Evolutionary conservation across 257 asterid genomes (phyloP).

Genomic region (Phtheirospermum japonicum): DNA sequence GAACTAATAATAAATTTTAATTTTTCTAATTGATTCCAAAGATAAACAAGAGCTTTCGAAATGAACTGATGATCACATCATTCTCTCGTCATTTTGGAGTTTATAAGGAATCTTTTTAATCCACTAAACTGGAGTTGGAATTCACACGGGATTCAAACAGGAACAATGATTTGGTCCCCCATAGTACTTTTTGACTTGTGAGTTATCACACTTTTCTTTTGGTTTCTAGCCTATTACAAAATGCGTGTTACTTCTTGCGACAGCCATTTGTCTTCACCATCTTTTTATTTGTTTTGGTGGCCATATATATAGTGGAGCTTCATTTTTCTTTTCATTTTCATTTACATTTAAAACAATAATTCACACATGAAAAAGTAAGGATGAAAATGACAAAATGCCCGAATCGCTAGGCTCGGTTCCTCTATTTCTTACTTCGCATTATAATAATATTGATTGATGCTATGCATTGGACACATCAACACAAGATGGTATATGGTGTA

Average conservation of each 20-base stretch:
- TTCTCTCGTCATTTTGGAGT: conserved; percentile 22
- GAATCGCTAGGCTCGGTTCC: too few relatives aligned
- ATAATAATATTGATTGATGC: too few relatives aligned
- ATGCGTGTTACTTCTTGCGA: conserved; percentile 17
- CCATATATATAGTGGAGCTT: too few relatives aligned
- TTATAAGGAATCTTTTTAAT: conserved; percentile 15
- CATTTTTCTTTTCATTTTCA: too few relatives aligned
- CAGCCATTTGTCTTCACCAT: background rate
- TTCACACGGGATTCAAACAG: conserved; percentile 21
- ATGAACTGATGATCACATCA: conserved; percentile 14
- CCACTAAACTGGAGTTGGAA: background rate
- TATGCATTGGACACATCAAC: too few relatives aligned
- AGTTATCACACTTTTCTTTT: background rate
- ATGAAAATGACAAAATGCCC: too few relatives aligned
- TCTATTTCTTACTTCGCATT: too few relatives aligned
- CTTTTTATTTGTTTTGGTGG: conserved; percentile 7
- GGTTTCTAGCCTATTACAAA: conserved; percentile 14
- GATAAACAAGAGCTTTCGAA: background rate
- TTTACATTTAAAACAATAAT: too few relatives aligned
- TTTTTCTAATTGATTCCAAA: too few relatives aligned
- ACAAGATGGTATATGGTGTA: too few relatives aligned
- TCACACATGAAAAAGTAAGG: too few relatives aligned
- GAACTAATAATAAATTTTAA: too few relatives aligned
- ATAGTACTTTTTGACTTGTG: conserved; percentile 17
- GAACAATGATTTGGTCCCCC: conserved; percentile 24